Base-by-base conservation (phyloP, 2,329 filamentous ascomycete species). In the Ophiocordyceps sinensis region DNA sequence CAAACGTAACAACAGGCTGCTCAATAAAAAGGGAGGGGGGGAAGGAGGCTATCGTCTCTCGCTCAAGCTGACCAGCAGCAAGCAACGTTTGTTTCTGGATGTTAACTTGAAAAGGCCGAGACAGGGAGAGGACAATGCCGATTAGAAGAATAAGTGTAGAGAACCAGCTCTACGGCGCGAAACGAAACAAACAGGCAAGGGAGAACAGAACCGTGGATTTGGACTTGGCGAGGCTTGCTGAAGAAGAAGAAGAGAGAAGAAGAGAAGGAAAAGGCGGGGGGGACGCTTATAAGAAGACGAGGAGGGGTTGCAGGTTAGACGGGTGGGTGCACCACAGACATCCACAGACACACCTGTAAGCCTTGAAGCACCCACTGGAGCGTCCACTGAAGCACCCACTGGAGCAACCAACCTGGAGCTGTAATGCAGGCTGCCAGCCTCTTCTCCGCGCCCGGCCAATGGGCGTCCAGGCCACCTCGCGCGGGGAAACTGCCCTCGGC, bases 171-270 rank as follows among this genome's bases (percentile, higher is more conserved):
- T 63, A 61, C 41, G 51, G 47, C 52, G 59, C 50, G 52, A 52
- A 57, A 58, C 58, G 59, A 61, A 59, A 55, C 56, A 48, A 46
- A 51, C 48, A 52, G 58, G 53, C 54, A 53, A 49, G 50, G 52
- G 61, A 50, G 56, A 57, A 53, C 57, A 67, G 70, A 74, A 68
- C 61, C 23, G 63, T 68, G 66, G 66, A 69, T 68, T 68, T 57
- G 61, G 59, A 53, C 56, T 65, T 70, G 70, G 49, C 62, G 68
- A 56, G 66, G 67, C 77, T 82, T 82, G 79, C 78, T 80, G 70
- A 70, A 70, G 77, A 75, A 54, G 54, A 54, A 55, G 64, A 63
- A 60, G 66, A 65, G 15, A 31, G 21, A 38, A 37, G 14, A 17
- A 13, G 35, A 19, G 19, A 19, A 19, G 19, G 19, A 19, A 19